Percentiles rank a stretch among this genome's conserved stretches.
phyloP scores from a whole-genome alignment of 2,329 filamentous ascomycete genomes.

The Colletotrichum agaves region DNA sequence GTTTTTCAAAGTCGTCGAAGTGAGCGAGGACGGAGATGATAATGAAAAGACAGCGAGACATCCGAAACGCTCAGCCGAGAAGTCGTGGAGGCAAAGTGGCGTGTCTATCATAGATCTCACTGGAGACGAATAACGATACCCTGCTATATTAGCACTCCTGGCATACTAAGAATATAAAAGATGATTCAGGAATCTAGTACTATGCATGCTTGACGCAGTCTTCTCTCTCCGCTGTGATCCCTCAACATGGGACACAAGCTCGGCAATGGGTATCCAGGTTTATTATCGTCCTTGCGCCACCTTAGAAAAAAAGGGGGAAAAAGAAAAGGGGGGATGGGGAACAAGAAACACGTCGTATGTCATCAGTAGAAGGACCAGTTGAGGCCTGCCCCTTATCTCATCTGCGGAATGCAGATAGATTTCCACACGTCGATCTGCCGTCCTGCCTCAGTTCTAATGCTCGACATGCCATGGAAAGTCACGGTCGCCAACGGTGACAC shows the following conservation, averaged over 20 bases:
- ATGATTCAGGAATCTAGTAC: constrained; percentile 1
- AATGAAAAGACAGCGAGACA: constrained; percentile 19
- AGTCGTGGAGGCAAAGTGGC: constrained; percentile 15
- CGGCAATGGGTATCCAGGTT: constrained; percentile 24
- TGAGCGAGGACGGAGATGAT: constrained; percentile 42
- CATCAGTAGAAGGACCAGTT: constrained; percentile 17
- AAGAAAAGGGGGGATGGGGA: too few species aligned
- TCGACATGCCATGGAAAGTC: constrained; percentile 63
- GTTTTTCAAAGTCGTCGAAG: constrained; percentile 51
- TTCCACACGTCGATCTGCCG: neutral
- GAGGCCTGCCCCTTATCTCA: constrained; percentile 21
- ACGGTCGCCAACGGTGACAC: constrained; percentile 58
- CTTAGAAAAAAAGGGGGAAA: too few species aligned
- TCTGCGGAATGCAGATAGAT: neutral
- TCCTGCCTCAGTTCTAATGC: constrained; percentile 37
- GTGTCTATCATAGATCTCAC: constrained; percentile 38
- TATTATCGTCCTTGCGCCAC: neutral
- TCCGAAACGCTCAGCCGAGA: neutral
- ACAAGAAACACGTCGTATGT: constrained; percentile 30
- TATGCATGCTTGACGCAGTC: neutral
- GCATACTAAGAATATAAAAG: neutral
- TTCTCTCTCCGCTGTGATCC: neutral
- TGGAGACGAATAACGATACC: constrained; percentile 9
- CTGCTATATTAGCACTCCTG: neutral
- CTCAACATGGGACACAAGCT: neutral